Conservation (phyloP, 202 grass and related monocot genomes). For the Schoenoplectus tabernaemontani region DNA sequence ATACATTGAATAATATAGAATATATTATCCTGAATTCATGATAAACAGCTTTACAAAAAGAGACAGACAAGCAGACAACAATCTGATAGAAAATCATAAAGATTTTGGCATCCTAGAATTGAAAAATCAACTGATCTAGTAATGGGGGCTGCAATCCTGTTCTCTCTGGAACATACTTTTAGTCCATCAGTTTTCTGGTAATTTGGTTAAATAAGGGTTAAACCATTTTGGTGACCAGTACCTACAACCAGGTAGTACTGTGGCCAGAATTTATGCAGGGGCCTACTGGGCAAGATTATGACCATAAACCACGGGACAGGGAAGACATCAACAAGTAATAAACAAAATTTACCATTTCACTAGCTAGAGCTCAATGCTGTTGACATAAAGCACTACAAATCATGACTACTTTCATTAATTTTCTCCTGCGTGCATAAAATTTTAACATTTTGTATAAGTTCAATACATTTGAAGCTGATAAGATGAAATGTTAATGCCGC, state of each 20-base stretch:
- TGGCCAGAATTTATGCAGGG: neutral
- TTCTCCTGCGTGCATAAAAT: conserved; percentile 20
- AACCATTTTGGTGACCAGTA: neutral
- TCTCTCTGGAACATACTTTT: neutral
- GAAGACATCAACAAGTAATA: neutral
- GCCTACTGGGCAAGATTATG: neutral
- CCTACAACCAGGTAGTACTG: neutral
- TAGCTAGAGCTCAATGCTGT: conserved; percentile 12
- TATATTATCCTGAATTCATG: neutral
- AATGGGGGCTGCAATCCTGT: neutral
- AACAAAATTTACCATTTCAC: conserved; percentile 3
- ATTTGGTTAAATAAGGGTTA: neutral
- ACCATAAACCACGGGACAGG: neutral
- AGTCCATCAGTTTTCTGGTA: neutral
- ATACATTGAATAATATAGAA: neutral
- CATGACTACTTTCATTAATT: conserved; percentile 11
- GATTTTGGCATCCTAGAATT: neutral
- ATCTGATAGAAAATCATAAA: neutral
- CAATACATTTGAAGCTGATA: neutral
- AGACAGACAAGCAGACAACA: neutral
- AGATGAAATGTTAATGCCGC: neutral
- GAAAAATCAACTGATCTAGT: neutral
- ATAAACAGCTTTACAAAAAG: conserved; percentile 1
- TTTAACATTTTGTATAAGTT: conserved; percentile 4
- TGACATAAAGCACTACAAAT: conserved; percentile 7